These are phyloP conservation scores for Fusarium compactum DNA, from an alignment of 2,329 filamentous ascomycete species.

Conservation along the genomic window DNA sequence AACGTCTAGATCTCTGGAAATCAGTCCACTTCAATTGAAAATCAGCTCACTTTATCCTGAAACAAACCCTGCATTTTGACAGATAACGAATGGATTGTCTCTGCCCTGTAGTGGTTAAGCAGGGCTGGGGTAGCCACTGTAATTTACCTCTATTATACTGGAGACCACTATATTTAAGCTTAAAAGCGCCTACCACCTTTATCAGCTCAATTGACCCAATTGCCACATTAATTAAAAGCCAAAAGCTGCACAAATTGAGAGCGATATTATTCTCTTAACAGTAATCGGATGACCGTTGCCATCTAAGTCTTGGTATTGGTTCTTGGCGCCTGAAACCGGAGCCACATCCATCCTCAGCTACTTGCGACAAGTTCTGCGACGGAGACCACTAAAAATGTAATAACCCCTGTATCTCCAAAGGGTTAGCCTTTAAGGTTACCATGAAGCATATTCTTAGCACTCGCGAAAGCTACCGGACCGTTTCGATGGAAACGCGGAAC, in stretches of 20 bases:
- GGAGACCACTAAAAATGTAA: neutral
- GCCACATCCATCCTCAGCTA: neutral
- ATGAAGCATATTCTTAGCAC: neutral
- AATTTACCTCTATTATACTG: neutral
- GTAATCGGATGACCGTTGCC: no score
- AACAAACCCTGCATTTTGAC: neutral
- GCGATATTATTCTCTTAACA: neutral
- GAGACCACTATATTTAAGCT: neutral
- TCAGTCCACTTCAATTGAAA: neutral
- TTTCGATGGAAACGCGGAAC: neutral
- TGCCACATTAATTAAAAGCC: neutral
- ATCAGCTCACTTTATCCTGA: neutral
- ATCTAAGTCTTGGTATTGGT: neutral
- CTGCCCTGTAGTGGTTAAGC: neutral
- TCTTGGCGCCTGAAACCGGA: neutral
- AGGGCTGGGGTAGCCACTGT: neutral
- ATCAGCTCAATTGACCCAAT: no score
- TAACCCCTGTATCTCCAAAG: neutral
- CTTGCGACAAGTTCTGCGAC: slow-evolving; percentile 1
- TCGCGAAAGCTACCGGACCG: neutral
- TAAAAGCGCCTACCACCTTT: neutral
- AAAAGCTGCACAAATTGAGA: neutral
- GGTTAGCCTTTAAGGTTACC: slow-evolving; percentile 7
- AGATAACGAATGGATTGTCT: neutral
- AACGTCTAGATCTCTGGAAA: slow-evolving; percentile 1